Conservation (phyloP, 345 rosid species). For the Linum usitatissimum region DNA sequence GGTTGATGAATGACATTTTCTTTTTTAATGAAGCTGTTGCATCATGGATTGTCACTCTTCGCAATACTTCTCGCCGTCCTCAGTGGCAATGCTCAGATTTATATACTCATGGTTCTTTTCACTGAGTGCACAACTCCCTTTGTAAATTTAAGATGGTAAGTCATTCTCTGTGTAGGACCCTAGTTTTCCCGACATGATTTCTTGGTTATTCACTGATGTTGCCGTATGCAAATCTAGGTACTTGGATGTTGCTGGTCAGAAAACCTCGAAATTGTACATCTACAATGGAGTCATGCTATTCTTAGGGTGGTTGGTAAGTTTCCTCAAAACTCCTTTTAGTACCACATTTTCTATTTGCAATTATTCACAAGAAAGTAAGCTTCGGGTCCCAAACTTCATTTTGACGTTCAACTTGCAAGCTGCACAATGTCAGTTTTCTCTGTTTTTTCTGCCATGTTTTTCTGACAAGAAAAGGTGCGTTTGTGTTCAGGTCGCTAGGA, state of each 20-base stretch:
- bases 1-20: background rate
- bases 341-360: constrained; percentile 6
- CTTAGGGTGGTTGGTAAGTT: constrained; percentile 80
- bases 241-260: constrained; percentile 62
- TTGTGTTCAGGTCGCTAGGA: constrained; percentile 54
- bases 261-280: constrained; percentile 44
- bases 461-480: background rate
- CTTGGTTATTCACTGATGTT: background rate
- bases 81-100: constrained; percentile 66
- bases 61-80: constrained; percentile 51
- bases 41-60: constrained; percentile 69
- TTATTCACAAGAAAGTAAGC: background rate
- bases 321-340: constrained; percentile 12
- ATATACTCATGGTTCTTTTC: constrained; percentile 74
- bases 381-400: background rate
- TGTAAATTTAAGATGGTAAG: constrained; percentile 76
- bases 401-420: background rate
- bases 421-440: no score
- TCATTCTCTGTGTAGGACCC: background rate
- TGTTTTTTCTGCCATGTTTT: background rate
- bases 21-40: constrained; percentile 40
- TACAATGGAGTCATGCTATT: constrained; percentile 62
- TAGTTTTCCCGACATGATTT: background rate
- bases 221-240: constrained; percentile 37
- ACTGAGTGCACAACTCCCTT: constrained; percentile 71